A percentile compares a stretch with the other conserved stretches of the same genome.
Evolutionary conservation across 805 yeast genomes (phyloP).

Genomic region (Ogataea pini): DNA sequence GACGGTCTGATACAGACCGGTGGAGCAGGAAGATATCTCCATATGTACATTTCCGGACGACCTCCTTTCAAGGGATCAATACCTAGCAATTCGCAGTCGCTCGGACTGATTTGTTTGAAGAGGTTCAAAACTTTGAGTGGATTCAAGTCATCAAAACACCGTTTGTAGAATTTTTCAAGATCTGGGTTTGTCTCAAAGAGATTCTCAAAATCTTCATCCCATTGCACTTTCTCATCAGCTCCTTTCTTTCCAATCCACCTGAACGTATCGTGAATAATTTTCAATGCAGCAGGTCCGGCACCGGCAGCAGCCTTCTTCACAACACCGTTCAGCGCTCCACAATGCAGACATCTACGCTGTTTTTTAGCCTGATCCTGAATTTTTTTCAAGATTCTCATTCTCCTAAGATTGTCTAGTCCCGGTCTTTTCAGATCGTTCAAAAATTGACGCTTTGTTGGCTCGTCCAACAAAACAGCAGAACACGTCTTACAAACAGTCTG

Average conservation of each 20-base stretch:
- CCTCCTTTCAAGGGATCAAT: slow-evolving; percentile 86
- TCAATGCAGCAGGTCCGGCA: slow-evolving; percentile 88
- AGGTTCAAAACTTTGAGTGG: slow-evolving; percentile 86
- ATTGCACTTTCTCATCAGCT: slow-evolving; percentile 77
- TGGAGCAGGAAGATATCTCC: slow-evolving; percentile 98
- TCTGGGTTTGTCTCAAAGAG: slow-evolving; percentile 81
- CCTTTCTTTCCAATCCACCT: slow-evolving; percentile 92
- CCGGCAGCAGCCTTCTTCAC: slow-evolving; percentile 95
- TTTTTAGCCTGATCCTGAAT: slow-evolving; percentile 92
- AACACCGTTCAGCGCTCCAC: slow-evolving; percentile 92
- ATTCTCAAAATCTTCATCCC: slow-evolving; percentile 84
- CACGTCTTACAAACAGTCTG: slow-evolving; percentile 93
- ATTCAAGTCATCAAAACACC: slow-evolving; percentile 91
- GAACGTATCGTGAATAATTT: slow-evolving; percentile 93
- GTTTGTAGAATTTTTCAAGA: slow-evolving; percentile 77
- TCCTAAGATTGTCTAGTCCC: slow-evolving; percentile 82
- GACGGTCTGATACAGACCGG: slow-evolving; percentile 99
- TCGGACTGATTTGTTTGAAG: slow-evolving; percentile 81
- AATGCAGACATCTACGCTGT: slow-evolving; percentile 84
- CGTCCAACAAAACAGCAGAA: slow-evolving; percentile 74
- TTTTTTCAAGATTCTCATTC: slow-evolving; percentile 85
- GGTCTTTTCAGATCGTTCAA: slow-evolving; percentile 82
- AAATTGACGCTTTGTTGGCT: slow-evolving; percentile 66
- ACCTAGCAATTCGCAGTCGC: slow-evolving; percentile 91
- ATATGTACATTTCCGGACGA: slow-evolving; percentile 92